These are phyloP conservation scores for Pseudoneurospora amorphoporcata DNA, from an alignment of 495 filamentous ascomycete genomes.

Conservation along the genomic window DNA sequence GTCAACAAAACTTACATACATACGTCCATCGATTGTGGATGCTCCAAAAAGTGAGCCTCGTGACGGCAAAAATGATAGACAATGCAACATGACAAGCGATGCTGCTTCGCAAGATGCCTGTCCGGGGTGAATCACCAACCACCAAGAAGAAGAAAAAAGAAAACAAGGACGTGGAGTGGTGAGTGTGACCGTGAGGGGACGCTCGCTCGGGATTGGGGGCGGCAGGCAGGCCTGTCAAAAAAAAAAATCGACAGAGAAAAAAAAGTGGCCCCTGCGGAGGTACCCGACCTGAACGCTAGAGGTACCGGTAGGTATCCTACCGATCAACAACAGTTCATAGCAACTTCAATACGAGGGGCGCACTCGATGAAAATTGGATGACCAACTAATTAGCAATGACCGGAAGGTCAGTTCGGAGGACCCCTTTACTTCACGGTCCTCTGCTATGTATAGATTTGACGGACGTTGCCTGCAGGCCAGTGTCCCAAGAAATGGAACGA, in stretches of 20 bases:
- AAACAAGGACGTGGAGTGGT: neutral
- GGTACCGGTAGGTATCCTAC: neutral
- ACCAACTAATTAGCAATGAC: neutral
- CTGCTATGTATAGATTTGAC: neutral
- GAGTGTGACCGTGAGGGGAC: too few relatives aligned
- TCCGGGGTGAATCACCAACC: neutral
- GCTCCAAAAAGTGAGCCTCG: conserved; percentile 7
- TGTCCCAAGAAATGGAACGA: neutral
- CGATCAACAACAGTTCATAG: neutral
- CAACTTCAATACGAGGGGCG: neutral
- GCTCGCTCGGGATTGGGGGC: neutral
- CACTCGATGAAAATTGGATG: neutral
- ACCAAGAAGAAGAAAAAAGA: neutral
- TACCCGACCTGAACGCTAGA: neutral
- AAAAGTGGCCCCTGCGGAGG: neutral
- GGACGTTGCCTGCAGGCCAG: neutral
- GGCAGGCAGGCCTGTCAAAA: neutral
- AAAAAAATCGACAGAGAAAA: neutral
- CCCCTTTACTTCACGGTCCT: neutral
- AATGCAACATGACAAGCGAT: neutral
- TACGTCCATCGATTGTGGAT: neutral
- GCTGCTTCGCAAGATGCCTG: neutral
- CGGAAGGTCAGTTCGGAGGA: neutral
- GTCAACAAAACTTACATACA: neutral
- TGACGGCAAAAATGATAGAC: neutral